phyloP scores from a whole-genome alignment of 768 basidiomycete genomes.

The Auriculariales sp. region DNA sequence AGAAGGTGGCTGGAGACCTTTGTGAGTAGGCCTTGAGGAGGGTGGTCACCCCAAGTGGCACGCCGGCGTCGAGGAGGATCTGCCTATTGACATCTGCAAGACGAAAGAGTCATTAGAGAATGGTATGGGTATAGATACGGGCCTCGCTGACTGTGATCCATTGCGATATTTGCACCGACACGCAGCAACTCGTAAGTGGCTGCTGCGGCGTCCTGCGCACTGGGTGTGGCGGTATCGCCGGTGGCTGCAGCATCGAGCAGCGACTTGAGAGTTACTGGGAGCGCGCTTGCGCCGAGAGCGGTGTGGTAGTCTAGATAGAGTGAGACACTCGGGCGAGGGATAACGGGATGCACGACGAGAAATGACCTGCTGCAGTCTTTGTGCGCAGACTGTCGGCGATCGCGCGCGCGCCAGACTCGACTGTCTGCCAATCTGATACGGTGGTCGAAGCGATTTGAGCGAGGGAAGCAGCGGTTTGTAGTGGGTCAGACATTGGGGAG shows the following conservation, averaged over 20 bases:
- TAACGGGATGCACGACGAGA: not conserved
- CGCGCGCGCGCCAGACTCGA: constrained; percentile 36
- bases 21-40: constrained; percentile 52
- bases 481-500: not conserved
- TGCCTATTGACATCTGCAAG: constrained; percentile 59
- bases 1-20: constrained; percentile 4
- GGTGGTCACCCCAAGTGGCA: constrained; percentile 51
- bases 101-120: constrained; percentile 4
- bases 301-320: constrained; percentile 43
- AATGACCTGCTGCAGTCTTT: constrained; percentile 36
- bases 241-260: constrained; percentile 41
- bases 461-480: no score
- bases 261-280: constrained; percentile 51
- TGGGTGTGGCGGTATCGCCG: not conserved
- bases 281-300: constrained; percentile 43
- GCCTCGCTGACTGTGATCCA: constrained; percentile 53
- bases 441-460: not conserved
- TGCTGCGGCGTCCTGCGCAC: constrained; percentile 15
- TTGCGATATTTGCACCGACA: constrained; percentile 70
- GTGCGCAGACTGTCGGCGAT: constrained; percentile 51
- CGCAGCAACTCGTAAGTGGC: constrained; percentile 57
- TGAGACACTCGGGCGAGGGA: not conserved
- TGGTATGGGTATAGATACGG: not conserved
- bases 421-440: constrained; percentile 30
- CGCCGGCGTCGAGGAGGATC: constrained; percentile 50